Evolutionary conservation across 2,329 filamentous ascomycete species (phyloP).

Genomic region (Pseudogymnoascus sp.): DNA sequence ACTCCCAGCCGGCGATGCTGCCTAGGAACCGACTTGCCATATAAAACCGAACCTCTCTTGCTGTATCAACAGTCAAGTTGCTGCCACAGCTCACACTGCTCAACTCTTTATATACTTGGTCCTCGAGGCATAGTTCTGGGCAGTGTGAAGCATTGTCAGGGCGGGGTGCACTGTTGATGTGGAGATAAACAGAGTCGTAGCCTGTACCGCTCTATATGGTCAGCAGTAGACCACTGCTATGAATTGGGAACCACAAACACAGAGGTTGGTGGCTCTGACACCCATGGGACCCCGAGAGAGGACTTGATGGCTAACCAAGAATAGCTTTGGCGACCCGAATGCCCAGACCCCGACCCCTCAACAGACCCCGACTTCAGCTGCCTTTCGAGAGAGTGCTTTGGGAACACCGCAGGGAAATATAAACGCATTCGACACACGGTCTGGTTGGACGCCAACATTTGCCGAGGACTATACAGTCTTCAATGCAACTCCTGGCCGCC

Average conservation of each 20-base stretch:
- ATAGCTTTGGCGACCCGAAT: constrained; percentile 57
- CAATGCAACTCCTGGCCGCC: constrained; percentile 55
- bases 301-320: constrained; percentile 31
- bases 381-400: constrained; percentile 49
- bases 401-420: constrained; percentile 47
- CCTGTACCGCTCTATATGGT: not conserved
- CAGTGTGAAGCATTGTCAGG: not conserved
- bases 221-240: constrained; percentile 42
- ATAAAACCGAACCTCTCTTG: constrained; percentile 4
- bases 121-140: not conserved
- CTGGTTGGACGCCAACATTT: constrained; percentile 54
- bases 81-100: constrained; percentile 4
- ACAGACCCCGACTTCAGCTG: constrained; percentile 48
- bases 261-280: constrained; percentile 38
- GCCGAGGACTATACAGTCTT: constrained; percentile 60
- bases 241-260: constrained; percentile 51
- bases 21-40: not conserved
- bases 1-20: not conserved
- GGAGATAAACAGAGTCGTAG: not conserved
- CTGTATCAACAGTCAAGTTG: not conserved
- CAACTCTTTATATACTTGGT: not conserved
- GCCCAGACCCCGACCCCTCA: constrained; percentile 53
- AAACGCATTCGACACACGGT: constrained; percentile 41
- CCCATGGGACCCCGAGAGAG: not conserved
- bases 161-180: not conserved